phyloP scores from a whole-genome alignment of 176 grass and related monocot species.

The Musa schizocarpa region DNA sequence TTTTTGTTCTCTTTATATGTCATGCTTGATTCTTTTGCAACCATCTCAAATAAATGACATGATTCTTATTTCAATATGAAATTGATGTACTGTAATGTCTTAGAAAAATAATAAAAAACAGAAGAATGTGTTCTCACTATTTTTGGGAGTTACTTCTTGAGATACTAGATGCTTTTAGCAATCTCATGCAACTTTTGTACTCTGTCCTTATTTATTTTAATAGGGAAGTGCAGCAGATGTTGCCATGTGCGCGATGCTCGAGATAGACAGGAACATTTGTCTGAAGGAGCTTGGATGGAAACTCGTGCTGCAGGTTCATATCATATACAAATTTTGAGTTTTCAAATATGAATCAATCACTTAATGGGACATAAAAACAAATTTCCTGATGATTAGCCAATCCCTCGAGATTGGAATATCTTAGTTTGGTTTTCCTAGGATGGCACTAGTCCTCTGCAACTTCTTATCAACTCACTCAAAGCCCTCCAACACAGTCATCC shows the following conservation, averaged over 20 bases:
- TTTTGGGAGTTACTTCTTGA: neutral
- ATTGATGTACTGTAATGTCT: neutral
- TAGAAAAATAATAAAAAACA: neutral
- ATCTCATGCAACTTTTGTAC: neutral
- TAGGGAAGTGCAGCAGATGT: slow-evolving; percentile 99
- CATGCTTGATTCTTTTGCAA: too few species aligned
- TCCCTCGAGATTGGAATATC: too few species aligned
- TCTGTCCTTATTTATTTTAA: neutral
- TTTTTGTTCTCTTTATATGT: too few species aligned
- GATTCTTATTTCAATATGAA: too few species aligned
- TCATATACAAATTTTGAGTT: neutral
- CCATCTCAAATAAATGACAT: too few species aligned
- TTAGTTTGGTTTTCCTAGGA: too few species aligned
- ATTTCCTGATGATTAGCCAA: too few species aligned
- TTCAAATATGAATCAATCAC: neutral
- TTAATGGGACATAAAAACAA: neutral
- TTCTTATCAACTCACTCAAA: too few species aligned
- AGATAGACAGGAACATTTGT: slow-evolving; percentile 61
- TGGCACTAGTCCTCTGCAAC: too few species aligned
- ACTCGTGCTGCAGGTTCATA: slow-evolving; percentile 78
- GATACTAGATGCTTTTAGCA: neutral
- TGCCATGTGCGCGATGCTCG: slow-evolving; percentile 98
- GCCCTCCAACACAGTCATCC: too few species aligned
- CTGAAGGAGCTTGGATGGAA: slow-evolving; percentile 86
- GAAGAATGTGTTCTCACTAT: neutral